phyloP scores from a whole-genome alignment of 2,329 filamentous ascomycete genomes.

The Albophoma yamanashiensis region DNA sequence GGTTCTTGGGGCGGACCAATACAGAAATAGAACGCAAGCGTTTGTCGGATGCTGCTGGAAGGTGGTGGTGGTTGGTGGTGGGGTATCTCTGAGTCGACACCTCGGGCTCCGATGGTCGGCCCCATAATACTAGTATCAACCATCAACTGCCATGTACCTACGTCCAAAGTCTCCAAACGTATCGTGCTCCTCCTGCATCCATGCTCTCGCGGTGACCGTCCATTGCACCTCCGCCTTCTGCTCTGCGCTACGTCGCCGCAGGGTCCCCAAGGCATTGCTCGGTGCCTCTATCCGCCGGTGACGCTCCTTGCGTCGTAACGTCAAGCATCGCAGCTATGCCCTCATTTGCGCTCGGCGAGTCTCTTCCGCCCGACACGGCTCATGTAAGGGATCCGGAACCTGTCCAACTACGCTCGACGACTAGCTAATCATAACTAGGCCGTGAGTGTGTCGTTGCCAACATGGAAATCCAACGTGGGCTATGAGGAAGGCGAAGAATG shows the following conservation, averaged over 20 bases:
- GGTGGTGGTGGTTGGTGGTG: neutral
- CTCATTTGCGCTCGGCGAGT: constrained; percentile 50
- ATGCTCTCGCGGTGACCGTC: neutral
- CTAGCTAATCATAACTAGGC: constrained; percentile 46
- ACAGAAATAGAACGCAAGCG: neutral
- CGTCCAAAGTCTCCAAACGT: neutral
- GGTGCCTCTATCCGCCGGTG: neutral
- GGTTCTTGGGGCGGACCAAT: neutral
- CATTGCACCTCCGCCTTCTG: neutral
- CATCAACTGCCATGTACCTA: too few species aligned
- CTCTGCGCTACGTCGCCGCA: neutral
- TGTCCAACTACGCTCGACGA: neutral
- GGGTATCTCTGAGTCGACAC: neutral
- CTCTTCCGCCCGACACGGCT: constrained; percentile 67
- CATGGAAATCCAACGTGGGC: constrained; percentile 81
- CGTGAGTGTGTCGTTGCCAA: constrained; percentile 89
- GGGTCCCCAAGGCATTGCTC: neutral
- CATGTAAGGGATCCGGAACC: constrained; percentile 46
- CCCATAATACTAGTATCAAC: neutral
- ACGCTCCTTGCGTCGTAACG: neutral
- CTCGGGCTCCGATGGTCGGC: neutral
- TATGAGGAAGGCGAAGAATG: constrained; percentile 89
- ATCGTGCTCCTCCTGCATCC: neutral
- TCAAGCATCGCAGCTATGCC: constrained; percentile 26
- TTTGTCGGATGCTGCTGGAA: too few species aligned